phyloP scores from a whole-genome alignment of 2,329 filamentous ascomycete genomes.

The Botryotinia narcissicola region DNA sequence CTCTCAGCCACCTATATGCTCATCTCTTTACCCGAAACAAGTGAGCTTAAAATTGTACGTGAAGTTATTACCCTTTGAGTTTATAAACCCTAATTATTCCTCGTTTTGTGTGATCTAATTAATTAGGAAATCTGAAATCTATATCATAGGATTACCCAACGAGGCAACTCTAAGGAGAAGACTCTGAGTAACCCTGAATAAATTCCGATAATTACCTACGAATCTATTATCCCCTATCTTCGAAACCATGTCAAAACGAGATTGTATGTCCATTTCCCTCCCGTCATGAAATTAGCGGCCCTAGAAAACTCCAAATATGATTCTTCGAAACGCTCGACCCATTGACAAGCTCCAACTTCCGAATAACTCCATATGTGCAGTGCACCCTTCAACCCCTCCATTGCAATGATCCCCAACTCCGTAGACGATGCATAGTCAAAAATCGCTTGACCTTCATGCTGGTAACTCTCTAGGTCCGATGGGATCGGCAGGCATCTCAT shows the following conservation, averaged over 20 bases:
- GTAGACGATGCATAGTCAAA: neutral
- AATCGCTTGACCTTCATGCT: neutral
- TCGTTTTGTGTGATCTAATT: neutral
- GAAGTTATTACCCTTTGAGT: neutral
- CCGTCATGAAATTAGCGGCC: neutral
- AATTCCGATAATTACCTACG: neutral
- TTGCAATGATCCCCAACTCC: neutral
- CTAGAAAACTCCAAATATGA: neutral
- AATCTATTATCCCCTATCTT: neutral
- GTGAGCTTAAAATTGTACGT: neutral
- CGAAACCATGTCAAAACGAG: neutral
- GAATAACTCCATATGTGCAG: neutral
- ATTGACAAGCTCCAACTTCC: neutral
- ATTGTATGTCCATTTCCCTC: neutral
- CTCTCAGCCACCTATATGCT: too few species aligned
- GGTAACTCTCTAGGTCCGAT: neutral
- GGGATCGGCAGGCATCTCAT: neutral
- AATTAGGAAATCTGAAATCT: neutral
- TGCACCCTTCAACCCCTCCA: neutral
- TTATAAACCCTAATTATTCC: neutral
- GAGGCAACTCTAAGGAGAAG: neutral
- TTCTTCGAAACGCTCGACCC: neutral
- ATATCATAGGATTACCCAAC: neutral
- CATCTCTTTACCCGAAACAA: neutral
- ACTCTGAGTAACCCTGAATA: neutral